Base-by-base conservation (phyloP, 345 rosid species). In the Heritiera littoralis region DNA sequence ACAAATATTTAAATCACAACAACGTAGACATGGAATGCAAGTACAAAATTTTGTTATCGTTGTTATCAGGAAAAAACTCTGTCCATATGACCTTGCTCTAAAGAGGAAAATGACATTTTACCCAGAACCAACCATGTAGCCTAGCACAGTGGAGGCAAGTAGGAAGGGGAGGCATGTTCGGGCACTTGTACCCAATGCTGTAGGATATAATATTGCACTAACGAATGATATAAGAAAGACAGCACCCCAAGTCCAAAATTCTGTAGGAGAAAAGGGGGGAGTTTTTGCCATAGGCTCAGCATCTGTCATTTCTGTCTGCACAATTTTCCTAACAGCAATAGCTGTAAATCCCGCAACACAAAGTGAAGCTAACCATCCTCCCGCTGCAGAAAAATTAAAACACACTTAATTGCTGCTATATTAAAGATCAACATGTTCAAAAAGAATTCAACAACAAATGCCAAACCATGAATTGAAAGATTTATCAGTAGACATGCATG, bases 281-380 rank as follows among this genome's bases (percentile, higher is more conserved):
- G 99, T 94, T 81, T 90, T 95, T 9, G 85, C 79, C 99, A 95
- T 95, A 48, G 99, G 99, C 78, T 95, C 99, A 1, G 98, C 95
- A 73, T 95, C 98, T 0, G 56, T 86, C 98, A 95, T 89, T 79
- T 95, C 92, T 55, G 98, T 93, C 77, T 88, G 91, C 66, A 92
- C 98, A 70, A 88, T 85, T 71, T 92, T 95, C 68, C 99, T 93
- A 76, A 93, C 89, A 6, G 96, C 80, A 72, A 95, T 92, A 8
- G 99, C 99, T 40, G 94, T 88, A 75, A 82, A 95, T 9, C 98
- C 98, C 1, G 98, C 99, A 30, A 92, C 98, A 80, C 92, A 91
- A 72, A 93, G 94, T 40, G 99, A 91, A 70, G 99, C 98, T 80
- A 95, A 79, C 99, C 99, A 95, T 43, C 98, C 99, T 78, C 90